These are phyloP conservation scores for Pseudotsuga menziesii DNA, from an alignment of 75 land plant genomes.

Conservation along the genomic window DNA sequence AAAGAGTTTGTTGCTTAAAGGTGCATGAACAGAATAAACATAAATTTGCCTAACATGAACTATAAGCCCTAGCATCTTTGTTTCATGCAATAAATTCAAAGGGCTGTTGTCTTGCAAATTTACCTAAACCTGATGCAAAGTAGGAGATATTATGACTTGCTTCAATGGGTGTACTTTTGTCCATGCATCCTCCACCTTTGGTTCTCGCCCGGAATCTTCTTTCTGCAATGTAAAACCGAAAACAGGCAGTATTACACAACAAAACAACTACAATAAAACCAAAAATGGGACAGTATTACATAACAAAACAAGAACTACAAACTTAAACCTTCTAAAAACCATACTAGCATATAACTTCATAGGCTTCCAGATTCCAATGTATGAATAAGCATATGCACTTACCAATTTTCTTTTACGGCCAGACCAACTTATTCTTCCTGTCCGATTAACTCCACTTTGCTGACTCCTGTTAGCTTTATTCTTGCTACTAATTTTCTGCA, in stretches of 20 bases:
- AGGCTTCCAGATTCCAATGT: neutral
- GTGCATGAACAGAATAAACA: neutral
- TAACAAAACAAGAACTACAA: no score
- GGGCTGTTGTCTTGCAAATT: neutral
- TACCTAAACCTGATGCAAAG: neutral
- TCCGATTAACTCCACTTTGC: conserved; percentile 17
- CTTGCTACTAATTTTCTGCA: conserved; percentile 22
- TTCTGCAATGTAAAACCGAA: conserved; percentile 3
- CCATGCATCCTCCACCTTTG: conserved; percentile 4
- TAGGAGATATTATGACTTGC: conserved; percentile 4
- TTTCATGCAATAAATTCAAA: neutral
- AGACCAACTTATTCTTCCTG: neutral
- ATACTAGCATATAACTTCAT: neutral
- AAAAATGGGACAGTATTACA: no score
- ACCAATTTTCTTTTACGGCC: conserved; percentile 16
- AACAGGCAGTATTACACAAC: neutral
- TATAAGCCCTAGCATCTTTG: neutral
- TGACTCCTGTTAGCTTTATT: conserved; percentile 26
- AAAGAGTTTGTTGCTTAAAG: neutral
- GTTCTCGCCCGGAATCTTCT: conserved; percentile 4
- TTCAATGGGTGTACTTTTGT: conserved; percentile 3
- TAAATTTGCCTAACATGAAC: neutral
- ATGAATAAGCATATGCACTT: neutral
- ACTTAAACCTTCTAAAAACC: no score
- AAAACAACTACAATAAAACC: neutral